Evolutionary conservation across 176 grass and related monocot genomes (phyloP).

Genomic region (Oropetium thomaeum): DNA sequence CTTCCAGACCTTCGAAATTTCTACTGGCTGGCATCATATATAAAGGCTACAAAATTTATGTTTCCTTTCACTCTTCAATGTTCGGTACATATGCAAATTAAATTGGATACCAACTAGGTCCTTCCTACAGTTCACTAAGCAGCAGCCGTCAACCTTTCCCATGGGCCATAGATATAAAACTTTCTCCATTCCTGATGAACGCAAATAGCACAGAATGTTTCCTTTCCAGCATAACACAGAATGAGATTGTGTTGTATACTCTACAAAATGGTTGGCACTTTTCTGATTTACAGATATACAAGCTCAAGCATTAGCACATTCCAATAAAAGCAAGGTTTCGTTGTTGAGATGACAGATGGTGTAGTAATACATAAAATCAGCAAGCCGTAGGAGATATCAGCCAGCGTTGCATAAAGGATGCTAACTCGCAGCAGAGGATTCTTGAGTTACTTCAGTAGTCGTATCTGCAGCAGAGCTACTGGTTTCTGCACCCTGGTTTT

Average conservation of each 20-base stretch:
- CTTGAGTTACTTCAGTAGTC: constrained; percentile 55
- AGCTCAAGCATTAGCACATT: background rate
- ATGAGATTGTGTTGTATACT: background rate
- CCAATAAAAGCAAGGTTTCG: background rate
- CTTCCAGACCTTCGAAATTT: background rate
- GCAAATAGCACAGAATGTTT: background rate
- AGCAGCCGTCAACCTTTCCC: background rate
- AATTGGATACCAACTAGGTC: background rate
- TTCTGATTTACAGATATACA: background rate
- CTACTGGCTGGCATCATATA: background rate
- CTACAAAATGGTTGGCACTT: background rate
- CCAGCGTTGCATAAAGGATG: background rate
- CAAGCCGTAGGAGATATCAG: background rate
- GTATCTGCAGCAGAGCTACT: constrained; percentile 77
- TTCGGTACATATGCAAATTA: background rate
- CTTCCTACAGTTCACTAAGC: background rate
- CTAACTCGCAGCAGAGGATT: constrained; percentile 55
- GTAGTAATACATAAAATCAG: background rate
- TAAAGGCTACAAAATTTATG: background rate
- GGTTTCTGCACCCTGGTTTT: constrained; percentile 69
- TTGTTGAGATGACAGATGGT: background rate
- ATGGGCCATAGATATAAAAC: background rate
- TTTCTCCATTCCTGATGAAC: background rate
- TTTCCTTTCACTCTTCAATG: background rate
- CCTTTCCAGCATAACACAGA: background rate